phyloP scores from a whole-genome alignment of 2,329 filamentous ascomycete species.

The Dactylonectria macrodidyma region DNA sequence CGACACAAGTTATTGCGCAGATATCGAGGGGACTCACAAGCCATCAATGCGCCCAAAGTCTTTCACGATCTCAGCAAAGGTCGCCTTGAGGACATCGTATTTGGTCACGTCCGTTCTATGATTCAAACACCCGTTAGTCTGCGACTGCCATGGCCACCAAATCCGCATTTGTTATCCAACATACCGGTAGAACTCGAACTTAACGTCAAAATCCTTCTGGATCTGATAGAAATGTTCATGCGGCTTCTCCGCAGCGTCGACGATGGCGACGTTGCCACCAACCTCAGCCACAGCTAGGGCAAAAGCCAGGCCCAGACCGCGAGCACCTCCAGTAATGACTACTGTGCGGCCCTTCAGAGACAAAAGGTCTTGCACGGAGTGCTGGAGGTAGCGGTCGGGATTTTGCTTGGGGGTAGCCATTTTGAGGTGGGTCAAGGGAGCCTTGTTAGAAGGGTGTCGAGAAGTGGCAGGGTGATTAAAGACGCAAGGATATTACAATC shows the following conservation, averaged over 20 bases:
- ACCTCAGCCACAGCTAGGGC: conserved; percentile 32
- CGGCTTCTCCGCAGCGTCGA: conserved; percentile 37
- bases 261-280: conserved; percentile 31
- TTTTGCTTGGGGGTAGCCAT: too few species aligned
- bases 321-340: conserved; percentile 32
- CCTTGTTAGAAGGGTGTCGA: too few species aligned
- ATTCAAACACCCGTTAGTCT: not conserved
- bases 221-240: conserved; percentile 36
- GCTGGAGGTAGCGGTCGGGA: conserved; percentile 18
- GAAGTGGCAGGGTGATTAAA: too few species aligned
- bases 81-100: conserved; percentile 26
- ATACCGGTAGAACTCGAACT: conserved; percentile 30
- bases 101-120: conserved; percentile 31
- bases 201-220: conserved; percentile 20
- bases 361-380: conserved; percentile 31
- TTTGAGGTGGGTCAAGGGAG: too few species aligned
- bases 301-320: conserved; percentile 33
- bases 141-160: too few species aligned
- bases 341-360: conserved; percentile 32
- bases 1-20: too few species aligned
- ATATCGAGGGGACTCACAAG: conserved; percentile 4
- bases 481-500: too few species aligned
- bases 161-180: too few species aligned
- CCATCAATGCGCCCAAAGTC: conserved; percentile 37
- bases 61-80: conserved; percentile 26